Conservation (phyloP, 139 green algal species). For the Picochlorum sp. region DNA sequence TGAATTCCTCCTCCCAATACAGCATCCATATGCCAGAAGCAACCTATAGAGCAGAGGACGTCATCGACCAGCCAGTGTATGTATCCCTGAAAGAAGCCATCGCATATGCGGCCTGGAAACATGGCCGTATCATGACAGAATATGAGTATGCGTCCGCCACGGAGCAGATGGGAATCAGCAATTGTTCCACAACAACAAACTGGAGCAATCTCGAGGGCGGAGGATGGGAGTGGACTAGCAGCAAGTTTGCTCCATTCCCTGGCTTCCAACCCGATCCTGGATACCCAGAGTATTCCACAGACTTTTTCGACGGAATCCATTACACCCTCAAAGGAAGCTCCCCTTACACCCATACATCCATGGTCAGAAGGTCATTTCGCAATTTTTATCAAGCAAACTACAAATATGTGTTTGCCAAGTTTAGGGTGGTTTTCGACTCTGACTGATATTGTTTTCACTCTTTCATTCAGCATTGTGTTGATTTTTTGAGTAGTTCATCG, state of each 20-base stretch:
- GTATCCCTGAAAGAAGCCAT: conserved; percentile 45
- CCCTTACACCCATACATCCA: conserved; percentile 34
- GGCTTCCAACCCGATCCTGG: conserved; percentile 37
- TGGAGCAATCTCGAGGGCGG: background rate
- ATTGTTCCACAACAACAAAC: background rate
- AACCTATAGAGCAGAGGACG: conserved; percentile 21
- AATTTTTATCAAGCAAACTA: conserved; percentile 58
- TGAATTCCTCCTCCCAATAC: conserved; percentile 7
- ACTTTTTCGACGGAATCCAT: conserved; percentile 57
- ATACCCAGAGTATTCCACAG: conserved; percentile 49
- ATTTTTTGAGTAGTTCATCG: too few species aligned
- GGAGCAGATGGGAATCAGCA: background rate
- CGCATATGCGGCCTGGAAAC: conserved; percentile 30
- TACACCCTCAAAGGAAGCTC: conserved; percentile 43
- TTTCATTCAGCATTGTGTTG: conserved; percentile 1
- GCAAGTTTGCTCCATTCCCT: conserved; percentile 27
- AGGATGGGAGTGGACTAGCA: conserved; percentile 58
- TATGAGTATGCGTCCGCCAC: conserved; percentile 31
- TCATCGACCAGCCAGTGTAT: conserved; percentile 24
- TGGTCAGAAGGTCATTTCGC: conserved; percentile 40
- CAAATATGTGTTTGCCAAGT: conserved; percentile 50
- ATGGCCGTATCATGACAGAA: conserved; percentile 44
- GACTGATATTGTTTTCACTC: background rate
- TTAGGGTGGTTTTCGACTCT: conserved; percentile 23
- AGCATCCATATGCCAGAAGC: conserved; percentile 36